Conservation (phyloP, 352 stramenopile genomes). For the Phytophthora pinifolia region DNA sequence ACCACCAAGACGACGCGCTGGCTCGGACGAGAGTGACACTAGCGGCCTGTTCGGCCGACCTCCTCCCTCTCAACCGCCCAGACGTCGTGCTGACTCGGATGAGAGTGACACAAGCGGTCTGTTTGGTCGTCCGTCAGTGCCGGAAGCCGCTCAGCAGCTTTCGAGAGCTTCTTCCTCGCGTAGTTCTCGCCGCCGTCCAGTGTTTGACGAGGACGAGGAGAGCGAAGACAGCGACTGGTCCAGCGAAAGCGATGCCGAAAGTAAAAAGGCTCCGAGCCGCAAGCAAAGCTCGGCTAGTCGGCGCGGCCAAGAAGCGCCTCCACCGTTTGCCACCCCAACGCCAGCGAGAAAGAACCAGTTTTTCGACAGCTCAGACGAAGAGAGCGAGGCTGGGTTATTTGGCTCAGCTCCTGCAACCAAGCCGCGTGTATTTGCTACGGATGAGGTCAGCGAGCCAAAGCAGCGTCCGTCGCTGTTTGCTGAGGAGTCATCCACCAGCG, state of each 20-base stretch:
- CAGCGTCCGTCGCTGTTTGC: slow-evolving; percentile 34
- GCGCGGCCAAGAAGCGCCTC: slow-evolving; percentile 18
- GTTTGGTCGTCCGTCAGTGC: slow-evolving; percentile 42
- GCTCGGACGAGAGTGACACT: slow-evolving; percentile 38
- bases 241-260: slow-evolving; percentile 47
- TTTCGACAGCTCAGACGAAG: slow-evolving; percentile 60
- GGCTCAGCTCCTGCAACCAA: slow-evolving; percentile 27
- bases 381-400: slow-evolving; percentile 66
- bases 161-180: slow-evolving; percentile 13
- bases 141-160: slow-evolving; percentile 20
- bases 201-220: slow-evolving; percentile 48
- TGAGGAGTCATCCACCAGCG: slow-evolving; percentile 32
- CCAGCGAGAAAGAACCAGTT: slow-evolving; percentile 43
- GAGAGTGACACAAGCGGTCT: slow-evolving; percentile 60
- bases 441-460: slow-evolving; percentile 21
- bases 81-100: slow-evolving; percentile 42
- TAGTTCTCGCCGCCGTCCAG: slow-evolving; percentile 30
- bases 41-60: slow-evolving; percentile 47
- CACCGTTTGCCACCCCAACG: slow-evolving; percentile 25
- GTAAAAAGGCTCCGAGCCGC: slow-evolving; percentile 11
- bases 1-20: slow-evolving; percentile 17
- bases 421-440: slow-evolving; percentile 28
- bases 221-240: slow-evolving; percentile 53
- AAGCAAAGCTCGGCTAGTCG: slow-evolving; percentile 24
- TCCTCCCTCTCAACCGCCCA: slow-evolving; percentile 1